phyloP scores from a whole-genome alignment of 768 basidiomycete species.

The Naematelia encephala region DNA sequence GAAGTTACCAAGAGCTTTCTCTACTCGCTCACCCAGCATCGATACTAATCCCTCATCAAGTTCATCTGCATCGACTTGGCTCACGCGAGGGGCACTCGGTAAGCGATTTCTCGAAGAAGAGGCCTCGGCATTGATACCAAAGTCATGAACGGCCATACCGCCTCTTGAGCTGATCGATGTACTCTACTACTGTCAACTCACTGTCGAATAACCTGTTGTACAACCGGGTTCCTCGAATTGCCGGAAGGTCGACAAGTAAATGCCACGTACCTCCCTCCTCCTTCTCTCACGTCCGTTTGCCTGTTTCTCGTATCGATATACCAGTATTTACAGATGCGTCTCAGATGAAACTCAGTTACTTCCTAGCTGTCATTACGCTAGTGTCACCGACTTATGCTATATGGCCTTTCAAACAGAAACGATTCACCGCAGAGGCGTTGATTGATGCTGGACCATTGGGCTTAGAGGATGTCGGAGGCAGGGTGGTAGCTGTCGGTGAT shows the following conservation, averaged over 20 bases:
- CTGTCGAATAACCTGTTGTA: too few relatives aligned
- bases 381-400: conserved; percentile 25
- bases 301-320: background rate
- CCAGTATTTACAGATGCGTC: background rate
- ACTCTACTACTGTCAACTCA: too few relatives aligned
- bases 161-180: too few relatives aligned
- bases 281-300: background rate
- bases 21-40: conserved; percentile 76
- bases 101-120: background rate
- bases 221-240: background rate
- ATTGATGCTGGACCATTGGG: conserved; percentile 77
- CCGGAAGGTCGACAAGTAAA: background rate
- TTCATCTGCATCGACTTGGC: conserved; percentile 85
- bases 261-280: background rate
- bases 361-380: background rate
- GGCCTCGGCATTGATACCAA: conserved; percentile 8
- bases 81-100: conserved; percentile 59
- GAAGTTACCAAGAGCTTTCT: conserved; percentile 65
- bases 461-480: conserved; percentile 57
- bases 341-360: background rate
- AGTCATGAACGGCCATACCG: too few relatives aligned
- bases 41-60: conserved; percentile 83
- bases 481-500: conserved; percentile 87
- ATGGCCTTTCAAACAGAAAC: conserved; percentile 87
- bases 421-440: conserved; percentile 76